Base-by-base conservation (phyloP, 169 alveolate genomes). In the Cryptosporidium ubiquitum region DNA sequence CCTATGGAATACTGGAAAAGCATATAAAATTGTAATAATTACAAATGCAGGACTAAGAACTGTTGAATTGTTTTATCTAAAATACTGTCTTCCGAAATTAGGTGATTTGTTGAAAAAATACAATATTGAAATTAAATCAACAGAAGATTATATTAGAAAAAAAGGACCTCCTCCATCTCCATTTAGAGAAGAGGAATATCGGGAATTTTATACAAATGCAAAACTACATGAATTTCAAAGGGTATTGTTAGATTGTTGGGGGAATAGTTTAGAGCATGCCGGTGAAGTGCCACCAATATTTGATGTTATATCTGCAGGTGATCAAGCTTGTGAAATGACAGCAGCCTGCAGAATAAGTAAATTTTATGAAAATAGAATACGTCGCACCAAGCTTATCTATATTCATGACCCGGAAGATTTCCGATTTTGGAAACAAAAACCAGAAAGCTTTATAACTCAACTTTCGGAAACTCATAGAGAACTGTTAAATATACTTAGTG, bases 241-340 rank as follows among this genome's bases (percentile, higher is more conserved):
- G 68, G 89, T 79, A 37, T 64, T 79, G 6, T 33, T 79, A n/a
- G 89, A 79, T 57, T 79, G 71, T 35, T 79, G 91, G 91, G 61
- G 29, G 37, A 69, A 42, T 37, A 60, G 20, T 51, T 16, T 26
- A 52, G 40, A 40, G 5, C 49, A 23, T 16, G 52, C 68, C 3
- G 61, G 66, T 12, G 75, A 84, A 0, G 40, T 29, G 12, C 64
- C 73, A 29, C 40, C 84, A 42, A 42, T 85, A 10, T 66, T 86
- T 61, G 93, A 91, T 57, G 33, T 91, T 18, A 51, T 91, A 20
- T 79, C 91, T 66, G 93, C 92, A 10, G 93, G 93, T 29, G 93
- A 91, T 69, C 93, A 91, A 60, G 85, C 86, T n/a, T 91, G 93
- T 69, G 93, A 91, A 70, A 91, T 91, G 61, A 75, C 84, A 33